These are phyloP conservation scores for Teunomyces gatunensis DNA, from an alignment of 805 yeast genomes.

Conservation along the genomic window DNA sequence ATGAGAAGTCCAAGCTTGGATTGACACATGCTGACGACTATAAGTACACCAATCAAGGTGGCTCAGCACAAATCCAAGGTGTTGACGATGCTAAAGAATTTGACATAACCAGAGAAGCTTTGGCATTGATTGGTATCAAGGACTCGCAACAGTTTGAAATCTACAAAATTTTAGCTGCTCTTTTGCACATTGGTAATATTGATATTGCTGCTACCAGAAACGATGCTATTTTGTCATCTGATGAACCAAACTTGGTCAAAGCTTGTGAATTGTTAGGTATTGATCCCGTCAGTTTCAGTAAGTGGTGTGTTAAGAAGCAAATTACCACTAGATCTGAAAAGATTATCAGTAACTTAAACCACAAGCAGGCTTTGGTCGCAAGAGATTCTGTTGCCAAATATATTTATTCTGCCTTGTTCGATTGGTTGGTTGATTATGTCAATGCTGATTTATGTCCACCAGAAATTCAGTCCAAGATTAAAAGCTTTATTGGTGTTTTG, in stretches of 20 bases:
- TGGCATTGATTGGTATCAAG: constrained; percentile 73
- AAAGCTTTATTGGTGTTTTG: constrained; percentile 87
- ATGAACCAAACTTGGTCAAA: constrained; percentile 79
- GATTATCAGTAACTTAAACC: constrained; percentile 78
- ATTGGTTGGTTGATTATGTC: constrained; percentile 88
- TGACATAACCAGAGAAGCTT: constrained; percentile 69
- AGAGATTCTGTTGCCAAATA: constrained; percentile 97
- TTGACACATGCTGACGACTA: constrained; percentile 67
- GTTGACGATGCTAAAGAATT: constrained; percentile 84
- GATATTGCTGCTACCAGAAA: constrained; percentile 80
- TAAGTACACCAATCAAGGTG: constrained; percentile 87
- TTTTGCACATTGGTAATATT: constrained; percentile 91
- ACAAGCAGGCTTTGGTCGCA: constrained; percentile 83
- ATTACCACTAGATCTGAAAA: constrained; percentile 90
- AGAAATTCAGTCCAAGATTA: constrained; percentile 55
- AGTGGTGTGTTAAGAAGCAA: constrained; percentile 92
- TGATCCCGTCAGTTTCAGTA: constrained; percentile 68
- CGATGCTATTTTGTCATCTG: constrained; percentile 77
- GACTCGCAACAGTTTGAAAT: constrained; percentile 59
- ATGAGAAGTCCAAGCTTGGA: constrained; percentile 54
- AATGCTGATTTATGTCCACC: constrained; percentile 80
- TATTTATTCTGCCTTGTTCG: constrained; percentile 87
- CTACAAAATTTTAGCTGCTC: constrained; percentile 79
- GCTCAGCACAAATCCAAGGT: constrained; percentile 64
- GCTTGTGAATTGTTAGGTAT: constrained; percentile 85